Base-by-base conservation (phyloP, 306 rosid genomes). In the Fragaria ananassa region DNA sequence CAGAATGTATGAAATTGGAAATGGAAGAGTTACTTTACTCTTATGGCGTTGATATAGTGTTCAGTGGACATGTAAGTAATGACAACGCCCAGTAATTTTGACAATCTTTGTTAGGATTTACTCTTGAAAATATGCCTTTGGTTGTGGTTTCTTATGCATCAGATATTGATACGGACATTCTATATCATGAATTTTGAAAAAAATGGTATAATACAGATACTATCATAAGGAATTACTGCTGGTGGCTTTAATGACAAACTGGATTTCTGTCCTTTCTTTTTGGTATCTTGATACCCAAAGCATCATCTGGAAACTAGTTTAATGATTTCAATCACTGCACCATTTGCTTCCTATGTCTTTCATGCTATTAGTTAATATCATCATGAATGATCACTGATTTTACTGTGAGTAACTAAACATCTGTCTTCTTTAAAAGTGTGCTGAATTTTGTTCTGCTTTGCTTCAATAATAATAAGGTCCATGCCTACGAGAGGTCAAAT, bases 401-500 rank as follows among this genome's bases (percentile, higher is more conserved):
- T 79, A 4, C 23, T 0, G 21, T 25, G 27, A 5, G 39, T 23
- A 61, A 51, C 42, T 67, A 19, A n/a, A n/a, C 37, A 56, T 67
- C 49, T 25, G 2, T 73, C 42, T 50, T 21, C 5, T 62, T 79
- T 44, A 29, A 44, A 23, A 17, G 13, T 46, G 25, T 9, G n/a
- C 47, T 79, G 71, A 66, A 68, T 19, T 56, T 51, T 34, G 25
- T 37, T 81, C 6, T 53, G 3, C 66, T 35, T 23, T 60, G 9
- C 70, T 53, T 67, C 1, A 72, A 29, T 51, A 44, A 2, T 80
- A 23, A 44, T 71, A 37, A 88, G 96, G 90, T 93, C 62, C 98
- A 93, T 88, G 98, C 98, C 63, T 93, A 91, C 31, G 93, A 93
- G 87, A 90, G 98, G 80, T 86, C 96, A 57, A 93, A 93, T 83